These are phyloP conservation scores for Globisporangium barbulae DNA, from an alignment of 352 stramenopile species.

Conservation along the genomic window DNA sequence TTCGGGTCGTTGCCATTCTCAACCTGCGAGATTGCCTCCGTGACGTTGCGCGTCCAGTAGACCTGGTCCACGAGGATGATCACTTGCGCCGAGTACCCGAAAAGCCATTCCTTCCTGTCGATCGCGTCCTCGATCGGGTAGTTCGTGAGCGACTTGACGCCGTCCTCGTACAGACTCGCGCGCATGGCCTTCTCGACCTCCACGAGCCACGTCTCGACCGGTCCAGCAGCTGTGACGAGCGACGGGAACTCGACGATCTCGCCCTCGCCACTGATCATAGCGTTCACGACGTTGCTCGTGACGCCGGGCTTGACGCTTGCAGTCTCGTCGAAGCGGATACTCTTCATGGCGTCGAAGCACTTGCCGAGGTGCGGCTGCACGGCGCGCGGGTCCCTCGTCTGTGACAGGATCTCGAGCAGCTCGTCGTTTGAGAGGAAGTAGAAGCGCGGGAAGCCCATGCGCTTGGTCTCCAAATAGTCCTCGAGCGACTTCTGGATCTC, in stretches of 20 bases:
- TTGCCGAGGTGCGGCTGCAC: slow-evolving; percentile 90
- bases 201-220: slow-evolving; percentile 86
- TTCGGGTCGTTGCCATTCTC: slow-evolving; percentile 58
- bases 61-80: slow-evolving; percentile 91
- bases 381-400: slow-evolving; percentile 86
- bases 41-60: slow-evolving; percentile 90
- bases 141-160: slow-evolving; percentile 75
- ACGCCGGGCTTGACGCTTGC: slow-evolving; percentile 22
- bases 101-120: slow-evolving; percentile 88
- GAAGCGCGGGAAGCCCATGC: slow-evolving; percentile 90
- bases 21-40: slow-evolving; percentile 71
- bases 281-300: slow-evolving; percentile 56
- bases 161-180: slow-evolving; percentile 82
- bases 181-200: slow-evolving; percentile 89
- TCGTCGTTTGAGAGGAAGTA: slow-evolving; percentile 94
- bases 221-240: slow-evolving; percentile 74
- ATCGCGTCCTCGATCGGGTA: slow-evolving; percentile 89
- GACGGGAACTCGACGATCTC: slow-evolving; percentile 81
- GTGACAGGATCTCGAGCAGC: slow-evolving; percentile 88
- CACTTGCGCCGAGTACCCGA: slow-evolving; percentile 82
- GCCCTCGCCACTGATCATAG: slow-evolving; percentile 85
- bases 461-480: slow-evolving; percentile 91
- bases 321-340: slow-evolving; percentile 78
- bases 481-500: slow-evolving; percentile 92
- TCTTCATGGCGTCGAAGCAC: slow-evolving; percentile 93